Base-by-base conservation (phyloP, 2,329 filamentous ascomycete species). In the Whalleya microplaca region DNA sequence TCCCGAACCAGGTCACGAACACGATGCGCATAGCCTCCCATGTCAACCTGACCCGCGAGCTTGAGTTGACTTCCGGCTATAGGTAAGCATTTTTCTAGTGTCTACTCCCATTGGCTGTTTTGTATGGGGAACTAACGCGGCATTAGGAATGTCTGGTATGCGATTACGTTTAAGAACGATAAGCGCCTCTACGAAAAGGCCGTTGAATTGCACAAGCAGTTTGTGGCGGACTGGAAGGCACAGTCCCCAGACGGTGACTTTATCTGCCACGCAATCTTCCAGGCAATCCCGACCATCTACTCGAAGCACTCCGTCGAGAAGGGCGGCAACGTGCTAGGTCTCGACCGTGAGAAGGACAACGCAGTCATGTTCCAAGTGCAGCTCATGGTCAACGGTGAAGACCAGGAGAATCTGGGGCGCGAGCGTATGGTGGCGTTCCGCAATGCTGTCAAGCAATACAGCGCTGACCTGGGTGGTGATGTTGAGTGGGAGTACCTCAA, bases 291-390 rank as follows among this genome's bases (percentile, higher is more conserved):
- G 12, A 70, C 71, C n/a, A 61, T 73, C 2, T 71, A 73, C 56
- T 68, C 66, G 45, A 59, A 69, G 48, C 63, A 73, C 14, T 73
- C 72, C 23, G 56, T 56, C 4, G 67, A 68, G 32, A 72, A 69
- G 48, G 73, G 77, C 51, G 75, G 73, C 41, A 76, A 76, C 58
- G 70, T 78, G 46, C 66, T 78, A 29, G 73, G 72, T 3, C 64
- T 79, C 10, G 70, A 73, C 64, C 70, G 52, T 14, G 56, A 66
- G 60, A 61, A 68, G 32, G 71, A 70, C 21, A 72, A 71, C 53
- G 68, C 67, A 14, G 54, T 71, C 41, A 58, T 68, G 23, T 73
- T 69, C 65, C 68, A 70, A 19, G 53, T 64, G 20, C 61, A 68
- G 56, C 62, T 69, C 21, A 69, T 70, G 54, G 65, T 73, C 41